Evolutionary conservation across 1,139 yeast species (phyloP).

Genomic region (Candida freyschussii): DNA sequence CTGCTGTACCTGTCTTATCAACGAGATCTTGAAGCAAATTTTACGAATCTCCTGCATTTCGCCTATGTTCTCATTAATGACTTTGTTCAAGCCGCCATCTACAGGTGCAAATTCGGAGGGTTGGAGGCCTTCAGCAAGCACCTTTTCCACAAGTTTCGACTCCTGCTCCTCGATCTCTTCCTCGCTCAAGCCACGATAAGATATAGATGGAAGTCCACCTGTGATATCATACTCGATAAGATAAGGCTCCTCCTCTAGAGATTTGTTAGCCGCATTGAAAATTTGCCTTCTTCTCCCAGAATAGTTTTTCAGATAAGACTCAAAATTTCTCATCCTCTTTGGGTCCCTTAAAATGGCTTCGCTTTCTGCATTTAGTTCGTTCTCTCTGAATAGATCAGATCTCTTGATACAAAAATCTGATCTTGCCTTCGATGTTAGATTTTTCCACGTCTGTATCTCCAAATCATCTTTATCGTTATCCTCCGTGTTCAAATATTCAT

Average conservation of each 20-base stretch:
- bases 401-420: slow-evolving; percentile 72
- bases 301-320: slow-evolving; percentile 24
- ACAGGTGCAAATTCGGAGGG: slow-evolving; percentile 37
- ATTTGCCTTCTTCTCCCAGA: slow-evolving; percentile 25
- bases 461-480: slow-evolving; percentile 59
- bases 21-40: slow-evolving; percentile 81
- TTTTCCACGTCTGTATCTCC: slow-evolving; percentile 78
- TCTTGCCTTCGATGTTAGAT: slow-evolving; percentile 71
- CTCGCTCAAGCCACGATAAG: slow-evolving; percentile 48
- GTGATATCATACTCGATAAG: slow-evolving; percentile 79
- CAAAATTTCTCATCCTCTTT: slow-evolving; percentile 46
- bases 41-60: slow-evolving; percentile 86
- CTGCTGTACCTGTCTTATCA: slow-evolving; percentile 89
- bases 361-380: slow-evolving; percentile 56
- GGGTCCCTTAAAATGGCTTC: slow-evolving; percentile 64
- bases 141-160: slow-evolving; percentile 35
- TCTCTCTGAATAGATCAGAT: slow-evolving; percentile 57
- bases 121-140: slow-evolving; percentile 32
- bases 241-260: slow-evolving; percentile 36
- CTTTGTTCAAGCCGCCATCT: slow-evolving; percentile 55
- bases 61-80: slow-evolving; percentile 60
- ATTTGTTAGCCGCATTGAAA: slow-evolving; percentile 15
- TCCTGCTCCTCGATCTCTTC: slow-evolving; percentile 47
- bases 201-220: slow-evolving; percentile 72
- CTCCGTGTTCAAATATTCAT: slow-evolving; percentile 34